Base-by-base conservation (phyloP, 1,284 basidiomycete species). In the Takashimella tepidaria region DNA sequence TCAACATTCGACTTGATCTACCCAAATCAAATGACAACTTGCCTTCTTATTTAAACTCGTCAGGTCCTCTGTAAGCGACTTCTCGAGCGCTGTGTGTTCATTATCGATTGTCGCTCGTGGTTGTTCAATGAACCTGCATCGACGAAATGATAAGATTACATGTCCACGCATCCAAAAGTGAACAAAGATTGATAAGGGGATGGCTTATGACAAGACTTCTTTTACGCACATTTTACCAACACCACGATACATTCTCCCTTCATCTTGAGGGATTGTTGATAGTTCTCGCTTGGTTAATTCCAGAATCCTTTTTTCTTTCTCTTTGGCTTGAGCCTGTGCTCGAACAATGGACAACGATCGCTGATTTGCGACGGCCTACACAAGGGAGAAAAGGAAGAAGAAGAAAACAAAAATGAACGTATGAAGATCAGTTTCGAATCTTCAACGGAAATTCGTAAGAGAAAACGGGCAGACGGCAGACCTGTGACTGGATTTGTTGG, bases 161-260 rank as follows among this genome's bases (percentile, higher is more conserved):
- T 16, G 23, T 45, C 49, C 46, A 50, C 42, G 31, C 45, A 37
- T 37, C 31, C 31, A 37, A 37, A 37, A 16, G 16, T 37, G n/a
- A n/a, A n/a, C n/a, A n/a, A n/a, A n/a, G 31, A 16, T 37, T 8
- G 31, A 37, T 8, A 37, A 37, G 31, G 31, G 31, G 8, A 16
- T 8, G 31, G 16, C 19, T 21, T 13, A 23, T 22, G 19, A 41
- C 23, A 27, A 45, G 40, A 25, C 19, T 20, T 25, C 43, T 51
- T 47, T 12, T 21, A 77, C 84, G 60, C 60, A 92, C 91, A 92
- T 92, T 77, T 93, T 93, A 42, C 91, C 91, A 48, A 93, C 88
- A 45, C 90, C 90, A 65, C 87, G 89, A 77, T 91, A 93, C 64
- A 92, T 76, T 64, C 85, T 88, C 5, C 87, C 84, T 21, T 81